These are phyloP conservation scores for Paracoccidioides lutzii DNA, from an alignment of 2,329 filamentous ascomycete species.

Conservation along the genomic window DNA sequence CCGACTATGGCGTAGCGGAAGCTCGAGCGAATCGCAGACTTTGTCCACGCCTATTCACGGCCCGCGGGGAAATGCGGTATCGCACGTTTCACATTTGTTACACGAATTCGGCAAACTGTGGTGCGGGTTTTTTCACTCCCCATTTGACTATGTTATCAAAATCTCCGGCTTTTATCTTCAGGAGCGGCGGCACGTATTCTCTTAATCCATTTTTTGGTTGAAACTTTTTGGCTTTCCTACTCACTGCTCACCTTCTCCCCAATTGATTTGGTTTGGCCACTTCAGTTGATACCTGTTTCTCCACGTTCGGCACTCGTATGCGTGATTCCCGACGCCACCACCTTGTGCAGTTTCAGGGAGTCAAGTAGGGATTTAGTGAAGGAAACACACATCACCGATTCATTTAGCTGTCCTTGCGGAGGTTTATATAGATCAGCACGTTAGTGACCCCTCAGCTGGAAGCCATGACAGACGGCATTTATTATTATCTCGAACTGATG, in stretches of 20 bases:
- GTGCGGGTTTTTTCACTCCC: neutral
- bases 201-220: neutral
- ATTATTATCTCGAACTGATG: neutral
- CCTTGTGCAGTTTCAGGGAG: neutral
- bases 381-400: neutral
- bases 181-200: neutral
- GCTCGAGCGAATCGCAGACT: neutral
- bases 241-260: neutral
- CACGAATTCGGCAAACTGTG: neutral
- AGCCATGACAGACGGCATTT: neutral
- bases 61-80: neutral
- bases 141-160: neutral
- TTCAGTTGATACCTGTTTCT: neutral
- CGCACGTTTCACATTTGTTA: neutral
- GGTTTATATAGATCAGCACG: neutral
- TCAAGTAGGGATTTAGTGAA: neutral
- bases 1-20: neutral
- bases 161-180: neutral
- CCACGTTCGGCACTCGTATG: neutral
- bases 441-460: neutral
- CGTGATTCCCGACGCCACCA: neutral
- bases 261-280: neutral
- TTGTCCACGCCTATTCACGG: neutral
- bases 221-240: neutral
- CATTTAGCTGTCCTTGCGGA: neutral